A percentile compares a stretch with the other conserved stretches of the same genome.
These are phyloP conservation scores for Hordeum marinum DNA, from an alignment of 176 grass and related monocot species.

Conservation along the genomic window DNA sequence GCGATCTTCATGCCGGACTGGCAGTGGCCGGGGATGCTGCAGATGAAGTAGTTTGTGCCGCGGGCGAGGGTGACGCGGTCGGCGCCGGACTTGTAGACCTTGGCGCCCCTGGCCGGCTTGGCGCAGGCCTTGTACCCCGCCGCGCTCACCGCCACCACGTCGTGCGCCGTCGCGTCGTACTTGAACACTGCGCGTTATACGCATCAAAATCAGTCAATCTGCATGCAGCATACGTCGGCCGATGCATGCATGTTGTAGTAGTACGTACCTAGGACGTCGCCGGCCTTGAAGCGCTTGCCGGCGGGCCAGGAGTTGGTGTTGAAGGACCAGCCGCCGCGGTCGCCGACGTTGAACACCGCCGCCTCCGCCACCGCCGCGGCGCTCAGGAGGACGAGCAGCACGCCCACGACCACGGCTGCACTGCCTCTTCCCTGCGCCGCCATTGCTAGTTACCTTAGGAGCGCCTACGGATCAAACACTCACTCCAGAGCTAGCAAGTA, in stretches of 20 bases:
- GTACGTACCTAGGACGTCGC: slow-evolving; percentile 38
- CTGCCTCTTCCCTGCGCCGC: slow-evolving; percentile 43
- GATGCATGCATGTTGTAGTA: background rate
- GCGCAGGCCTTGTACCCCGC: slow-evolving; percentile 36
- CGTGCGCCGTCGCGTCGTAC: slow-evolving; percentile 34
- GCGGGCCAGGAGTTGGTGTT: slow-evolving; percentile 24
- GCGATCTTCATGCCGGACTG: slow-evolving; percentile 52
- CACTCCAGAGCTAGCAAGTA: background rate
- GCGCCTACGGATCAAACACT: background rate
- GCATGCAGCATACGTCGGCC: background rate
- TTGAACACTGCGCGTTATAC: slow-evolving; percentile 26
- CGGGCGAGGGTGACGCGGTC: slow-evolving; percentile 39
- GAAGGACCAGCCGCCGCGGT: slow-evolving; percentile 47
- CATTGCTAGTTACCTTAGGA: background rate
- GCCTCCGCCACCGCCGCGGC: background rate
- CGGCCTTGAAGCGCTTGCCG: slow-evolving; percentile 57
- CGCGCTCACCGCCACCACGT: slow-evolving; percentile 33
- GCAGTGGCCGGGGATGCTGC: slow-evolving; percentile 34
- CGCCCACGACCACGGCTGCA: background rate
- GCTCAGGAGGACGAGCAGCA: slow-evolving; percentile 28
- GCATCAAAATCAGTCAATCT: background rate
- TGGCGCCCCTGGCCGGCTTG: background rate
- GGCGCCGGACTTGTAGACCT: slow-evolving; percentile 29
- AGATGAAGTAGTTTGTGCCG: slow-evolving; percentile 45
- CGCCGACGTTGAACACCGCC: slow-evolving; percentile 60